Evolutionary conservation across 192 early-diverging fungal genomes (phyloP), one percentile per base, ranked within the genome.

Genomic region (Radiomyces spectabilis): DNA sequence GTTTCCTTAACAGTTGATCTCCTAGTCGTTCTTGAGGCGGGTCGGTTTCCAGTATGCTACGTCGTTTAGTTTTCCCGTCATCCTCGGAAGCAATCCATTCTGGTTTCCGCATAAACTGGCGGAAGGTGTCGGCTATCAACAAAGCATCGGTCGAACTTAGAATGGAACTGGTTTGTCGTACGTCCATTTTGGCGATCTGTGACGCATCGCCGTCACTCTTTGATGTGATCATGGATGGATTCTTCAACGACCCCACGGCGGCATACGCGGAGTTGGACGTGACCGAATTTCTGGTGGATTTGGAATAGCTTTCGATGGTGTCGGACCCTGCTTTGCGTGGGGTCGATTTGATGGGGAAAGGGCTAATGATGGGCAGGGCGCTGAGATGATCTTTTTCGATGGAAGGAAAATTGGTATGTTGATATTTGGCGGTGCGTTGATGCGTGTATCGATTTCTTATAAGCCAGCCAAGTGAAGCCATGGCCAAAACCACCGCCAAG

Each of bases 81-180:
- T 53, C 51, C 6, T 45, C 43, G 4, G 51, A 37, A 39, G 61
- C 66, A 29, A 55, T 61, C 68, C 68, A 70, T 4, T 63, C 61
- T 12, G 68, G 68, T 56, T 59, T 70, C 41, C 68, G 55, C 61
- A 70, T 55, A 18, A 54, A 47, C 12, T 65, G 52, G 30, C 68
- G 26, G 37, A 70, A 70, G 4, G 61, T 70, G 16, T 70, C 68
- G 6, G 61, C 68, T 19, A 70, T 63, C 57, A 70, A 38, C 5
- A 70, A 10, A 2, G 68, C 68, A 38, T 70, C 68, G 1, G 52
- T 64, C 5, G 61, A 64, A 34, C 56, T 60, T n/a, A 70, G 44
- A 4, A 64, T 45, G 40, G 57, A 53, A 10, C 53, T 57, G 2
- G 58, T 54, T 42, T 32, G 41, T 4, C 19, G 41, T 16, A 5